Evolutionary conservation across 139 green algal species (phyloP).

Genomic region (Astrephomene gubernaculifera): DNA sequence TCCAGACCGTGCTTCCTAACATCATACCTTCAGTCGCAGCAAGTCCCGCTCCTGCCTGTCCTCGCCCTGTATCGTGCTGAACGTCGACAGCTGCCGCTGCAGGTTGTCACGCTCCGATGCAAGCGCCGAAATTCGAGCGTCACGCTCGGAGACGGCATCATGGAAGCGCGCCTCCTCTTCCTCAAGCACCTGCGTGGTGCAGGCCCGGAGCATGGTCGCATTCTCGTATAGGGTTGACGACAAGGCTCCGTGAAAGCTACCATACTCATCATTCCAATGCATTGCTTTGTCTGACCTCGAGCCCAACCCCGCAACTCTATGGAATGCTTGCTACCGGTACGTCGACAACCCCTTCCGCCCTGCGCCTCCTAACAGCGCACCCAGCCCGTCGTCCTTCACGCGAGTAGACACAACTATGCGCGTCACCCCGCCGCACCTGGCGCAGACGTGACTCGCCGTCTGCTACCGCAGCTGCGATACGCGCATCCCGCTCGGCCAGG

Average conservation of each 20-base stretch:
- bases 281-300: too few species aligned
- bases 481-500: constrained; percentile 3
- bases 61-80: background rate
- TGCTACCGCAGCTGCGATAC: background rate
- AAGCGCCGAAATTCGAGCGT: constrained; percentile 12
- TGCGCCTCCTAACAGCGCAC: too few species aligned
- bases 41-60: constrained; percentile 36
- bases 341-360: too few species aligned
- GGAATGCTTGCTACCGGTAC: too few species aligned
- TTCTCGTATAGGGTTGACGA: too few species aligned
- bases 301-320: too few species aligned
- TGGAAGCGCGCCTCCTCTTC: constrained; percentile 15
- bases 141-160: constrained; percentile 17
- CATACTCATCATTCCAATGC: too few species aligned
- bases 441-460: constrained; percentile 5
- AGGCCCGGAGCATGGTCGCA: too few species aligned
- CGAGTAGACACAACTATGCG: too few species aligned
- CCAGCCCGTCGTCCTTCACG: too few species aligned
- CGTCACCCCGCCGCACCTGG: background rate
- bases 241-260: too few species aligned
- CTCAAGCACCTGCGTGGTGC: background rate
- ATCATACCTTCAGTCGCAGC: constrained; percentile 21
- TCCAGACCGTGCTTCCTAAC: background rate
- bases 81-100: constrained; percentile 17
- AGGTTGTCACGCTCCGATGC: constrained; percentile 9